phyloP scores from a whole-genome alignment of 768 basidiomycete genomes.

The Leccinum aurantiacum region DNA sequence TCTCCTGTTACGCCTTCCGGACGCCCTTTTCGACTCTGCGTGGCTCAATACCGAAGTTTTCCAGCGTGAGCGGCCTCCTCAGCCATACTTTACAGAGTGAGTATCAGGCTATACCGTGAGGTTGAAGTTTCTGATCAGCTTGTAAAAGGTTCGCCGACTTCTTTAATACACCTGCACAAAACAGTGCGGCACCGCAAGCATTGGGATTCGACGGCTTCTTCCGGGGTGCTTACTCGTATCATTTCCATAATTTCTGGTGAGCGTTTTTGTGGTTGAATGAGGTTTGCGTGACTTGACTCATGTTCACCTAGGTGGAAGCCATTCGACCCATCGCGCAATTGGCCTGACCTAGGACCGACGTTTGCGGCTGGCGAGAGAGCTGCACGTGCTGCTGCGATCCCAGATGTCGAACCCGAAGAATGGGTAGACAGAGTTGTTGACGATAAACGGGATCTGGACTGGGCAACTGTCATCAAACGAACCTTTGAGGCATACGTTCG shows the following conservation, averaged over 20 bases:
- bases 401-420: constrained; percentile 33
- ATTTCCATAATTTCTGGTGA: constrained; percentile 93
- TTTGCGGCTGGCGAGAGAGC: constrained; percentile 75
- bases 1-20: constrained; percentile 84
- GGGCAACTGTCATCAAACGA: constrained; percentile 93
- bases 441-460: constrained; percentile 81
- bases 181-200: constrained; percentile 80
- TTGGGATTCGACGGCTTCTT: constrained; percentile 96
- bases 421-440: constrained; percentile 48
- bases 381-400: constrained; percentile 49
- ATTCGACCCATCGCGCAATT: constrained; percentile 91
- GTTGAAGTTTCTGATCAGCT: constrained; percentile 1
- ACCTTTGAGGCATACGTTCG: constrained; percentile 93
- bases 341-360: constrained; percentile 85
- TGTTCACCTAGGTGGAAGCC: constrained; percentile 80
- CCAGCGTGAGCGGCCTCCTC: constrained; percentile 89
- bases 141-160: constrained; percentile 76
- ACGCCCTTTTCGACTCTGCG: constrained; percentile 94
- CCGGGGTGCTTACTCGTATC: constrained; percentile 92
- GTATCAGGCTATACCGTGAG: constrained; percentile 15
- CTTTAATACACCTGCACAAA: constrained; percentile 74
- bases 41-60: constrained; percentile 94
- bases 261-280: constrained; percentile 21
- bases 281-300: not conserved
- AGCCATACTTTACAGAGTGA: constrained; percentile 89